phyloP scores from a whole-genome alignment of 2,329 filamentous ascomycete species.

The Fusarium robinianum region DNA sequence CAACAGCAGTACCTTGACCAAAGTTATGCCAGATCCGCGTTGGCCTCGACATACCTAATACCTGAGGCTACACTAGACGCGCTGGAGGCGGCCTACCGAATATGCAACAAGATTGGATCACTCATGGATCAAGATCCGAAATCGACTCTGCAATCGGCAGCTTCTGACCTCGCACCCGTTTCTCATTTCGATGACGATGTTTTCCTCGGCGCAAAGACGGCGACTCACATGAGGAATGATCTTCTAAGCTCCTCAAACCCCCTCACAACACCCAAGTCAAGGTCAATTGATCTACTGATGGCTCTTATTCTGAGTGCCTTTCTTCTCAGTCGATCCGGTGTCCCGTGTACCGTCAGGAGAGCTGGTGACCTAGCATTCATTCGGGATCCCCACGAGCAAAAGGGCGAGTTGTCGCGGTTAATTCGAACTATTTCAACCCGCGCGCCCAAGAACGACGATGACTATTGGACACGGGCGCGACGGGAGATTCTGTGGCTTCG shows the following conservation, averaged over 20 bases:
- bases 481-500: constrained; percentile 74
- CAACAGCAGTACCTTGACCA: constrained; percentile 63
- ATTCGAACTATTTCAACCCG: constrained; percentile 57
- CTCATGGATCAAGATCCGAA: constrained; percentile 65
- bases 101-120: constrained; percentile 58
- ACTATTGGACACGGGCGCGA: constrained; percentile 64
- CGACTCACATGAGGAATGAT: constrained; percentile 44
- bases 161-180: constrained; percentile 48
- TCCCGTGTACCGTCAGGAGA: constrained; percentile 55
- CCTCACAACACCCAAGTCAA: constrained; percentile 63
- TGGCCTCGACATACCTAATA: constrained; percentile 71
- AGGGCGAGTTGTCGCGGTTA: constrained; percentile 60
- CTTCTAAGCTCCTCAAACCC: constrained; percentile 64
- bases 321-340: constrained; percentile 57
- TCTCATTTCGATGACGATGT: constrained; percentile 39
- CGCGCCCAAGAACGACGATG: constrained; percentile 63
- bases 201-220: constrained; percentile 33
- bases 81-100: constrained; percentile 62
- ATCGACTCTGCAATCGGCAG: constrained; percentile 54
- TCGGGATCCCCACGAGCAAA: constrained; percentile 67
- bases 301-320: constrained; percentile 66
- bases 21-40: constrained; percentile 68
- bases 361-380: constrained; percentile 68
- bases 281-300: constrained; percentile 63
- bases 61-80: constrained; percentile 62